Base-by-base conservation (phyloP, 1,284 basidiomycete species). In the Malassezia brasiliensis region DNA sequence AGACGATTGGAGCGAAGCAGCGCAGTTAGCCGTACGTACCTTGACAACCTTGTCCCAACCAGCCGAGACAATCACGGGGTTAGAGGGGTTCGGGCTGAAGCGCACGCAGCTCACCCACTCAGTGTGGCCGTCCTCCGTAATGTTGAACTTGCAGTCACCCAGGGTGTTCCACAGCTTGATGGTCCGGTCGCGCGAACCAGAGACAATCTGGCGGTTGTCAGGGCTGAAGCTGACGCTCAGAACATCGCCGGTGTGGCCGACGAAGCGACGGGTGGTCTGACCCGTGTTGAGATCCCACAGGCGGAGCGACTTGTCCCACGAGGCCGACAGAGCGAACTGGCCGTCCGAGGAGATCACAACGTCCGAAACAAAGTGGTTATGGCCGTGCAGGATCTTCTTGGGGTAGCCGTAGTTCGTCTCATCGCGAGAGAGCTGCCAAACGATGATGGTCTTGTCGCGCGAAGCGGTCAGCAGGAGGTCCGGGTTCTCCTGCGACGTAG, bases 131-230 rank as follows among this genome's bases (percentile, higher is more conserved):
- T 98, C 94, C 72, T 98, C 93, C 80, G 90, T 89, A 79, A 99
- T 99, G 79, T 96, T 89, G 78, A 90, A 98, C 79, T 98, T 99
- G 83, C 94, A 98, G 80, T 99, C 94, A 76, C 94, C 94, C 65
- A 99, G 85, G 64, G 94, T 99, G 82, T 99, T 98, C 94, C 94
- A 99, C 75, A 99, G 87, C 79, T 98, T 99, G 83, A 98, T 99
- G 52, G 69, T 86, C 77, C 82, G 83, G 83, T 99, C 94, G 69
- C 94, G 87, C 63, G 90, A 91, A 57, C 90, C 94, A 59, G 90
- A 96, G 67, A 98, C 94, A 77, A 99, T 99, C 79, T 98, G 93
- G 35, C 75, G 68, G 67, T 75, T 75, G 64, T 75, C 74, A 42
- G 74, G 72, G 41, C 65, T 68, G 64, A 72, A 74, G 53, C 62